Percentiles rank a stretch among this genome's conserved stretches.
Conservation (phyloP, 2,329 filamentous ascomycete genomes). For the Trichoderma sp. region DNA sequence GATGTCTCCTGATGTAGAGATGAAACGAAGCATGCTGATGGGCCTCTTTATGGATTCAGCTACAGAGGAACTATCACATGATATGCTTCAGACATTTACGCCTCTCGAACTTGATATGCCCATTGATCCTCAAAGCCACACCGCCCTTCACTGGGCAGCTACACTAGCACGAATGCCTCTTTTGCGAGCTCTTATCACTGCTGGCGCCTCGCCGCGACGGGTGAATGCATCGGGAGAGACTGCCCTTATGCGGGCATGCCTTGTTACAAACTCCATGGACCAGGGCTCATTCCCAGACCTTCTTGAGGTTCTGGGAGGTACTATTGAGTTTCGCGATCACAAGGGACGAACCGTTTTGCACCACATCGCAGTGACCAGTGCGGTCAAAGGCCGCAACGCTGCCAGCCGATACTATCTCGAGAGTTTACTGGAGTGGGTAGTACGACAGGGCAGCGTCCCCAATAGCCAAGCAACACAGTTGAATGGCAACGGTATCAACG, state of each 20-base stretch:
- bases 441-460: constrained; percentile 72
- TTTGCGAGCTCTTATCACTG: constrained; percentile 74
- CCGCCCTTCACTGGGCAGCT: constrained; percentile 92
- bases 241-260: constrained; percentile 85
- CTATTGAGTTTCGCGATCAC: constrained; percentile 86
- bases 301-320: constrained; percentile 81
- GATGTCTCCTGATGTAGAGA: constrained; percentile 64
- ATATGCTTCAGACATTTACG: constrained; percentile 72
- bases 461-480: constrained; percentile 46
- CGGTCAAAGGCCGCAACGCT: constrained; percentile 86
- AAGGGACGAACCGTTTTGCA: constrained; percentile 91
- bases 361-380: constrained; percentile 93
- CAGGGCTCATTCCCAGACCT: constrained; percentile 87
- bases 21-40: constrained; percentile 79
- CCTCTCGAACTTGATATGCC: constrained; percentile 86
- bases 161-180: constrained; percentile 84
- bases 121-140: constrained; percentile 85
- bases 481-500: constrained; percentile 37
- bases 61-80: constrained; percentile 67
- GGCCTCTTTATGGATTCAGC: constrained; percentile 76
- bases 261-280: constrained; percentile 92
- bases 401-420: constrained; percentile 96
- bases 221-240: constrained; percentile 90
- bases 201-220: constrained; percentile 82
- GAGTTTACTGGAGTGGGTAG: constrained; percentile 89